Conservation (phyloP, 2,329 filamentous ascomycete genomes). For the Curvularia verruculosa region DNA sequence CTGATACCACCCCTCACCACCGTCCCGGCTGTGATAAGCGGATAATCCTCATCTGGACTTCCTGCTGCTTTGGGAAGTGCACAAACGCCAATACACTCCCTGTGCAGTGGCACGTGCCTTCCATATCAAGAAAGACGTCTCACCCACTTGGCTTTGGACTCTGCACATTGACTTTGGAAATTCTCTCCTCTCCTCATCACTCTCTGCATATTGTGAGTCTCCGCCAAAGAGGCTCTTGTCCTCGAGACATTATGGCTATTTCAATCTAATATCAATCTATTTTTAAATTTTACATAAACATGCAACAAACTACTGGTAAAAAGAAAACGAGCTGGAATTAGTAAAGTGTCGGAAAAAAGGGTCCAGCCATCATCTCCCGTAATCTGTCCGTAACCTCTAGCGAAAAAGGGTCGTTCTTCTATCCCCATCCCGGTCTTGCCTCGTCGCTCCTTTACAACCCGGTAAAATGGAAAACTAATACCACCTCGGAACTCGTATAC, state of each 20-base stretch:
- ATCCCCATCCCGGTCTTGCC: neutral
- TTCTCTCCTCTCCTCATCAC: neutral
- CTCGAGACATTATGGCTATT: neutral
- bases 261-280: neutral
- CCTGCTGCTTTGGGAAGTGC: neutral
- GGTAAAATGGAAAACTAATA: too few species aligned
- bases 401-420: neutral
- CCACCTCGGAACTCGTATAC: neutral
- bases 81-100: neutral
- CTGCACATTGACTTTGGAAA: neutral
- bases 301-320: neutral
- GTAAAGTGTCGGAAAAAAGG: neutral
- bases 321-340: neutral
- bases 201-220: neutral
- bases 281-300: neutral
- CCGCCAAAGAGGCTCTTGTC: neutral
- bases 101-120: conserved; percentile 2
- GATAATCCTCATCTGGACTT: neutral
- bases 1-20: neutral
- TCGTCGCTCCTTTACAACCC: too few species aligned
- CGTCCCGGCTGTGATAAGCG: conserved; percentile 4
- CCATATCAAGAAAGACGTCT: neutral
- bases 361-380: neutral
- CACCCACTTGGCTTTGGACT: neutral
- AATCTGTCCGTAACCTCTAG: neutral